phyloP scores from a whole-genome alignment of 1,284 basidiomycete genomes.

The Microbotryum intermedium region DNA sequence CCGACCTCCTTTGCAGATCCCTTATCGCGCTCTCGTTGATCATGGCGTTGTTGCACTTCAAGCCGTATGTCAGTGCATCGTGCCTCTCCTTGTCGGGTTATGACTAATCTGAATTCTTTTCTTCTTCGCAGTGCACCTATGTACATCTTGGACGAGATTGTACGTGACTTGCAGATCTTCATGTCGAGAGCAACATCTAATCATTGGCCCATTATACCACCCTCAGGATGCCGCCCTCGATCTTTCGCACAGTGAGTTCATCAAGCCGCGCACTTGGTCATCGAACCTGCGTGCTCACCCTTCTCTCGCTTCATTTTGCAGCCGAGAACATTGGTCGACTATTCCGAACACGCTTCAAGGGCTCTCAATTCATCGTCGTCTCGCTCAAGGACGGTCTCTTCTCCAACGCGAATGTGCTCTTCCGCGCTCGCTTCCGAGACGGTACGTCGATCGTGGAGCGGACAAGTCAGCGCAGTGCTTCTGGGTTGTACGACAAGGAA shows the following conservation, averaged over 20 bases:
- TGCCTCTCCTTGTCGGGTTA: background rate
- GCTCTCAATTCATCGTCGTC: slow-evolving; percentile 96
- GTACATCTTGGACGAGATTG: slow-evolving; percentile 97
- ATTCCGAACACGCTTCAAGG: slow-evolving; percentile 94
- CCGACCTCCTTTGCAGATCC: slow-evolving; percentile 52
- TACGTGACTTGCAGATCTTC: background rate
- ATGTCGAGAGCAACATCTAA: background rate
- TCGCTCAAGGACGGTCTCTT: slow-evolving; percentile 80
- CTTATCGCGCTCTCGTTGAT: slow-evolving; percentile 94
- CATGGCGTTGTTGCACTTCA: slow-evolving; percentile 97
- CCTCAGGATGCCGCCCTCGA: slow-evolving; percentile 65
- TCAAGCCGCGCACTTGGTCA: background rate
- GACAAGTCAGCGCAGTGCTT: slow-evolving; percentile 30
- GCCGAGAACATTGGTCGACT: slow-evolving; percentile 84
- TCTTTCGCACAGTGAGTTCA: slow-evolving; percentile 69
- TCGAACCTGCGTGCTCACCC: background rate
- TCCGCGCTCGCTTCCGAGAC: slow-evolving; percentile 56
- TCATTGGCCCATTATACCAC: background rate
- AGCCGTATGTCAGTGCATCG: slow-evolving; percentile 47
- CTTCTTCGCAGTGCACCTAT: slow-evolving; percentile 60
- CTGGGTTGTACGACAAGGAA: slow-evolving; percentile 28
- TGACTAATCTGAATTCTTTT: background rate
- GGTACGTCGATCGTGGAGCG: slow-evolving; percentile 36
- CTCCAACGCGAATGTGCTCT: slow-evolving; percentile 50
- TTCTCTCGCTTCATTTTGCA: slow-evolving; percentile 3